Evolutionary conservation across 2,329 filamentous ascomycete genomes (phyloP).

Genomic region (Chaetomiaceae sp.): DNA sequence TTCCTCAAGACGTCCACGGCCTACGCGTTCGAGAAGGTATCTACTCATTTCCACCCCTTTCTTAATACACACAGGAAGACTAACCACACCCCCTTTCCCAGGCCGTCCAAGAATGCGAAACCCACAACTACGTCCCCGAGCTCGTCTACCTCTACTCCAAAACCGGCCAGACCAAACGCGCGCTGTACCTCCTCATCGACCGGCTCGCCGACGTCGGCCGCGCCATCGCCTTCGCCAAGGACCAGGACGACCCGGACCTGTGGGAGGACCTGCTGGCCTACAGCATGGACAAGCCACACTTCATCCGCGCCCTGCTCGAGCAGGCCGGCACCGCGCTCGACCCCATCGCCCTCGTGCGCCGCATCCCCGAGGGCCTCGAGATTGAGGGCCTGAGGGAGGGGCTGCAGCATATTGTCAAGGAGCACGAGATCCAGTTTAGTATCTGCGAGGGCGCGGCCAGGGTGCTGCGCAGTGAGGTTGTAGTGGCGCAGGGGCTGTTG

Average conservation of each 20-base stretch:
- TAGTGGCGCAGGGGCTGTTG: slow-evolving; percentile 71
- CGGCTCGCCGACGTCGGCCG: slow-evolving; percentile 86
- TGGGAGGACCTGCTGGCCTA: slow-evolving; percentile 95
- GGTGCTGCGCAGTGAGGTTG: slow-evolving; percentile 82
- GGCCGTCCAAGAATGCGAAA: slow-evolving; percentile 73
- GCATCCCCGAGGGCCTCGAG: slow-evolving; percentile 88
- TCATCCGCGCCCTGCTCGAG: slow-evolving; percentile 85
- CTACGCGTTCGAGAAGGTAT: slow-evolving; percentile 75
- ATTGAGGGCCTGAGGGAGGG: slow-evolving; percentile 87
- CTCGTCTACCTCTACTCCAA: slow-evolving; percentile 95
- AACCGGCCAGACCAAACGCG: slow-evolving; percentile 87
- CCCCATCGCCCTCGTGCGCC: slow-evolving; percentile 79
- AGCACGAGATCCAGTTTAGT: slow-evolving; percentile 91
- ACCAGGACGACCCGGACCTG: slow-evolving; percentile 83
- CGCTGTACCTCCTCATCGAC: slow-evolving; percentile 87
- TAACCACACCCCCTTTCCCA: slow-evolving; percentile 24
- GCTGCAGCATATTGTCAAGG: slow-evolving; percentile 82
- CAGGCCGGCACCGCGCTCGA: slow-evolving; percentile 93
- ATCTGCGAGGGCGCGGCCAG: slow-evolving; percentile 86
- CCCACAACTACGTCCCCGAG: slow-evolving; percentile 75
- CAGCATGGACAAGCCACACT: slow-evolving; percentile 94
- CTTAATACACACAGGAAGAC: neutral
- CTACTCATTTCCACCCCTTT: slow-evolving; percentile 2
- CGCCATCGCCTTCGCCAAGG: slow-evolving; percentile 90
- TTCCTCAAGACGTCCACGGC: slow-evolving; percentile 79